A percentile compares a stretch with the other conserved stretches of the same genome.
phyloP scores from a whole-genome alignment of 2,329 filamentous ascomycete species.

The Talaromyces sp. region DNA sequence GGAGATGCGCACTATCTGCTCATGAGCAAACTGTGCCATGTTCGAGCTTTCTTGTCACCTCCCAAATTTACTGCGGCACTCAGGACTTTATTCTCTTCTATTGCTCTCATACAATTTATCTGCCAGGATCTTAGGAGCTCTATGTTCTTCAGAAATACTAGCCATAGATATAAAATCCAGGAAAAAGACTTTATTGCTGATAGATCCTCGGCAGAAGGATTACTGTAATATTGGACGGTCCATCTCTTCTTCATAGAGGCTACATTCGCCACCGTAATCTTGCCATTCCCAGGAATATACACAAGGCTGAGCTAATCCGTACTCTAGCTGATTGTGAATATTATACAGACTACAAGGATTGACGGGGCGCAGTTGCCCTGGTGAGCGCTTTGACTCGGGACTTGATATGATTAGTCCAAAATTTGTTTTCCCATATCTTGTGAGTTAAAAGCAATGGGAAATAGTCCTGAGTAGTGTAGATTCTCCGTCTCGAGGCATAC shows the following conservation, averaged over 20 bases:
- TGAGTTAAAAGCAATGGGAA: neutral
- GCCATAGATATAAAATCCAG: neutral
- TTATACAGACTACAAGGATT: neutral
- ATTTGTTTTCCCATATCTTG: neutral
- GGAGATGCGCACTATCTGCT: neutral
- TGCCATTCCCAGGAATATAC: neutral
- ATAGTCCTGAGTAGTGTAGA: neutral
- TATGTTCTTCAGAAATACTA: neutral
- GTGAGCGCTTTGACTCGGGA: neutral
- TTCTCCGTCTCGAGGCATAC: neutral
- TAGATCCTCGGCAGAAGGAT: neutral
- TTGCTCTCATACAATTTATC: neutral
- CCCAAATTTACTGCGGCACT: neutral
- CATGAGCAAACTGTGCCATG: neutral
- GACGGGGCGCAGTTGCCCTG: neutral
- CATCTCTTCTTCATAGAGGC: neutral
- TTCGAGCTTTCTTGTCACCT: neutral
- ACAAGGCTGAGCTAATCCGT: neutral
- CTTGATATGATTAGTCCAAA: neutral
- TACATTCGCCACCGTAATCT: neutral
- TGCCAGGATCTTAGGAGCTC: neutral
- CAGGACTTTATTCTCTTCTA: neutral
- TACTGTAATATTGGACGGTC: neutral
- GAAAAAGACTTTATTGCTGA: neutral
- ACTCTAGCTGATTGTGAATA: neutral